Conservation (phyloP, 805 yeast species). For the Dipodascopsis tothii region DNA sequence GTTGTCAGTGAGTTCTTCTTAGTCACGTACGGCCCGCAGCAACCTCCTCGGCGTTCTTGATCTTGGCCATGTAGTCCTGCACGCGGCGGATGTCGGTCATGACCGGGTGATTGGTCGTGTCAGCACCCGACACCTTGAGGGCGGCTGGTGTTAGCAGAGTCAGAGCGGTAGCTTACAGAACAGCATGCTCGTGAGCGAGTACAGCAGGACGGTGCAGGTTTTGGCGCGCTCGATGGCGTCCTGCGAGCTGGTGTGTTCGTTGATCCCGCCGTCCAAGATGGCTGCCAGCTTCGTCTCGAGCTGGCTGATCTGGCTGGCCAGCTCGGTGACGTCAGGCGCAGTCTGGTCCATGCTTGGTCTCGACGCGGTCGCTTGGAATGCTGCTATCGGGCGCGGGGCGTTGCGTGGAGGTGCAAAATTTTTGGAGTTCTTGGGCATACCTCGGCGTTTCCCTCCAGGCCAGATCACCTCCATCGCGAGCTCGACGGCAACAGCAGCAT, state of each 20-base stretch:
- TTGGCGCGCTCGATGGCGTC: constrained; percentile 15
- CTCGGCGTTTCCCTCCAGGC: too few relatives aligned
- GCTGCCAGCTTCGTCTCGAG: constrained; percentile 5
- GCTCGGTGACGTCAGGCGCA: background rate
- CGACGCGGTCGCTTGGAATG: too few relatives aligned
- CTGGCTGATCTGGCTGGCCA: constrained; percentile 5
- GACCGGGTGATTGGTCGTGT: constrained; percentile 8
- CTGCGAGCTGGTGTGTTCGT: background rate
- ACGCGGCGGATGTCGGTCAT: constrained; percentile 17
- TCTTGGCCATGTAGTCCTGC: constrained; percentile 15
- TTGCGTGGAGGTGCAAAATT: too few relatives aligned
- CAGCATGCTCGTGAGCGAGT: constrained; percentile 16
- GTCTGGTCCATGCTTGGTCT: background rate
- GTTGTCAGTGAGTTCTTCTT: background rate
- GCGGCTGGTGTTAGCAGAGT: constrained; percentile 6
- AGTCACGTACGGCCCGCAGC: constrained; percentile 15
- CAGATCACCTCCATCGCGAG: too few relatives aligned
- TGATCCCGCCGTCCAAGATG: constrained; percentile 2
- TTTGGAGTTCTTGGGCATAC: too few relatives aligned
- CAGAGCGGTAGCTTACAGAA: constrained; percentile 7
- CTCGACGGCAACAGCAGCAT: too few relatives aligned
- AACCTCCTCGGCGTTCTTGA: constrained; percentile 19
- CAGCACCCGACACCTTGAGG: constrained; percentile 8
- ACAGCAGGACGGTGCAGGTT: constrained; percentile 9
- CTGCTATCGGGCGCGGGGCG: too few relatives aligned